phyloP scores from a whole-genome alignment of 306 rosid genomes.

The Calophaca sinica region DNA sequence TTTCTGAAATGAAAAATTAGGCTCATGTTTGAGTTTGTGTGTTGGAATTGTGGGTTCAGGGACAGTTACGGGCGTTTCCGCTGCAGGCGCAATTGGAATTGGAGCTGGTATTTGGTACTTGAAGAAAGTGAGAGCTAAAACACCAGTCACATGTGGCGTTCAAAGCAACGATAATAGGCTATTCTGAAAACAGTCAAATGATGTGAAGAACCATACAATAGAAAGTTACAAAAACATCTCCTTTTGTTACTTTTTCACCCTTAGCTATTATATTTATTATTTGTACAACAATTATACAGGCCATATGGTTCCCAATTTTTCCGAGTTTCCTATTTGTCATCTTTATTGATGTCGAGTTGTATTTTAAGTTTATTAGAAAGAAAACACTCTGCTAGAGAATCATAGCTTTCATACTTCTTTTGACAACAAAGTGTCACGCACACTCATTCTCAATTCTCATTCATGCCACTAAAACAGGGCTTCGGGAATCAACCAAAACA shows the following conservation, averaged over 20 bases:
- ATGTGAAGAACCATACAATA: constrained; percentile 31
- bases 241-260: constrained; percentile 26
- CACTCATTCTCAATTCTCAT: too few relatives aligned
- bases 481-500: too few relatives aligned
- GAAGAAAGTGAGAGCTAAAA: constrained; percentile 77
- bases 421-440: not conserved
- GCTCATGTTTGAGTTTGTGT: constrained; percentile 9
- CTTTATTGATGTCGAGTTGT: constrained; percentile 17
- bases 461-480: too few relatives aligned
- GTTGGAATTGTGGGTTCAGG: constrained; percentile 60
- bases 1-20: not conserved
- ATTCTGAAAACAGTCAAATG: constrained; percentile 58
- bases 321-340: constrained; percentile 13
- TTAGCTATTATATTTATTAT: constrained; percentile 38
- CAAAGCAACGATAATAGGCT: constrained; percentile 88
- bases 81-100: constrained; percentile 79
- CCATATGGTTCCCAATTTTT: constrained; percentile 41
- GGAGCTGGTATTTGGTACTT: constrained; percentile 86
- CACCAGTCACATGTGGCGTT: constrained; percentile 90
- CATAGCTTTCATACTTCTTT: constrained; percentile 16
- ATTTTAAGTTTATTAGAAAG: not conserved
- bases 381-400: constrained; percentile 23
- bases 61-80: constrained; percentile 71
- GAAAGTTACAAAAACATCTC: constrained; percentile 30
- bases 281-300: constrained; percentile 28